A percentile compares a stretch with the other conserved stretches of the same genome.
These are phyloP conservation scores for Pleurostoma richardsiae DNA, from an alignment of 2,329 filamentous ascomycete species.

Conservation along the genomic window DNA sequence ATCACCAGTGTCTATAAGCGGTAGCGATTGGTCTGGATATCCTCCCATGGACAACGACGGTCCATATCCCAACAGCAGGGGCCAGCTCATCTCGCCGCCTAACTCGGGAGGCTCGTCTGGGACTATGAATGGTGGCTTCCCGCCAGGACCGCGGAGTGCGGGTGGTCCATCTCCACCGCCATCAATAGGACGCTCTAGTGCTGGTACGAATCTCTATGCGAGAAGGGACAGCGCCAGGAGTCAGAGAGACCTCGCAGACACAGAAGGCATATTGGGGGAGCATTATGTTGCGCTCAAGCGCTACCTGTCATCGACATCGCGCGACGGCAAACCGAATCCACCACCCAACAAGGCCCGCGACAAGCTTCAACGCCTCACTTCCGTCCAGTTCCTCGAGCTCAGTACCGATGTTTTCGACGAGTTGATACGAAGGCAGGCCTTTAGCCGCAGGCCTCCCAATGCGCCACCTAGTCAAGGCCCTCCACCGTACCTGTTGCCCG, in stretches of 20 bases:
- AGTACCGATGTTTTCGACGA: conserved; percentile 98
- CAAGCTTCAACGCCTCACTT: conserved; percentile 84
- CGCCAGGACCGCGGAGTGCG: conserved; percentile 48
- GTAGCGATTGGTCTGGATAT: conserved; percentile 78
- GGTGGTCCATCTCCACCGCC: conserved; percentile 78
- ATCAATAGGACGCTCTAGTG: conserved; percentile 81
- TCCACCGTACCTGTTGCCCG: conserved; percentile 77
- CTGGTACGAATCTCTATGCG: conserved; percentile 67
- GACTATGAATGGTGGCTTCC: conserved; percentile 56
- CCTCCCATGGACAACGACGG: conserved; percentile 49
- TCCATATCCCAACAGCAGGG: conserved; percentile 47
- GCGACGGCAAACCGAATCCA: conserved; percentile 69
- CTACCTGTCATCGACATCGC: conserved; percentile 65
- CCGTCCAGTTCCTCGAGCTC: conserved; percentile 93
- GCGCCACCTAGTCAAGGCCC: conserved; percentile 43
- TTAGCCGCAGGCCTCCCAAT: conserved; percentile 48
- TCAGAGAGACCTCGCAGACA: conserved; percentile 49
- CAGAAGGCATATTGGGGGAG: conserved; percentile 62
- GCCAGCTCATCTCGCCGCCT: conserved; percentile 63
- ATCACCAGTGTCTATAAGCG: conserved; percentile 77
- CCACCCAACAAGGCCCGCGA: conserved; percentile 87
- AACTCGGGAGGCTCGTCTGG: conserved; percentile 59
- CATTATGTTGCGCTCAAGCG: conserved; percentile 78
- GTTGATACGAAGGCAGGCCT: conserved; percentile 76
- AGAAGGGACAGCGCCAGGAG: conserved; percentile 61